phyloP scores from a whole-genome alignment of 345 rosid species.

The Melaleuca alternifolia region DNA sequence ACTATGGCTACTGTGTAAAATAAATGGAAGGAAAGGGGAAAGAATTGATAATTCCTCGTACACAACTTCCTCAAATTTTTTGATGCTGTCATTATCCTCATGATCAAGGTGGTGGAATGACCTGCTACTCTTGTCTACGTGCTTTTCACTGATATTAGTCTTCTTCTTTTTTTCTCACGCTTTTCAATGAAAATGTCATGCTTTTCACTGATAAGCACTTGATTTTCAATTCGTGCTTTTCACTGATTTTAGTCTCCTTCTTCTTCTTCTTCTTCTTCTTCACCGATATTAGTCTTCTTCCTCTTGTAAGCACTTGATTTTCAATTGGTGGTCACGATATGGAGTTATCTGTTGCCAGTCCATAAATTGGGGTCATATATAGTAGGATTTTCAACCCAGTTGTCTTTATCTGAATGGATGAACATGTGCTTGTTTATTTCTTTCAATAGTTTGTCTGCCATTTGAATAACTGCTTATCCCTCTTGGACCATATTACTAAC shows the following conservation, averaged over 20 bases:
- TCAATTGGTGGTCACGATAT: not conserved
- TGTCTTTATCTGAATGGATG: not conserved
- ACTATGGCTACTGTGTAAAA: not conserved
- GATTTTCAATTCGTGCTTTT: not conserved
- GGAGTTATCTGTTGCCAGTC: not conserved
- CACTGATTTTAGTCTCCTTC: too few relatives aligned
- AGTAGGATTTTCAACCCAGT: not conserved
- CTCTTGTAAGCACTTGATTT: not conserved
- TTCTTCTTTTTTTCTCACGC: not conserved
- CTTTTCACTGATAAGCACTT: not conserved
- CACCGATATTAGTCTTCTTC: not conserved
- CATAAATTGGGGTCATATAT: not conserved
- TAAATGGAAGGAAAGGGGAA: not conserved
- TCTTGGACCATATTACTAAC: not conserved
- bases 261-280: not conserved
- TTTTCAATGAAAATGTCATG: not conserved
- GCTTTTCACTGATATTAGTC: not conserved
- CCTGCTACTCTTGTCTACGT: not conserved
- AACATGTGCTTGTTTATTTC: not conserved
- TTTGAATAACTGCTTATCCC: not conserved
- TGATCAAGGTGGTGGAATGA: not conserved
- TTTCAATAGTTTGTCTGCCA: not conserved
- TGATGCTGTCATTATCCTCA: not conserved
- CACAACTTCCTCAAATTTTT: not conserved
- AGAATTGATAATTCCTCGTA: not conserved